A percentile compares a stretch with the other conserved stretches of the same genome.
These are phyloP conservation scores for Hippophae gyantsensis DNA, from an alignment of 306 rosid species.

Conservation along the genomic window DNA sequence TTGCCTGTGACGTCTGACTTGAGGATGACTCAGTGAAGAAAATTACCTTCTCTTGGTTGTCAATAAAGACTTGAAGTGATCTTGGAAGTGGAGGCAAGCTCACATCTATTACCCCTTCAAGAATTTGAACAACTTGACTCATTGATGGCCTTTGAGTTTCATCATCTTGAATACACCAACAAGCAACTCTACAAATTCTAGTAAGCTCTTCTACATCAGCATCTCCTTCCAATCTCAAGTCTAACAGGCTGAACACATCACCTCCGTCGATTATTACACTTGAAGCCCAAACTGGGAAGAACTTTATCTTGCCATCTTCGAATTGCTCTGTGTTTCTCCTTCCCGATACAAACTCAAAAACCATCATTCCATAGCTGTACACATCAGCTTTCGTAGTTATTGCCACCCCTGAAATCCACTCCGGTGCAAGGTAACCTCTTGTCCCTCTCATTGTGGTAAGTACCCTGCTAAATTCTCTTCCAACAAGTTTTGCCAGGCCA, in stretches of 20 bases:
- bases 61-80: slow-evolving; percentile 41
- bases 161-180: slow-evolving; percentile 85
- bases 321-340: slow-evolving; percentile 61
- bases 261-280: slow-evolving; percentile 29
- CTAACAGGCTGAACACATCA: slow-evolving; percentile 41
- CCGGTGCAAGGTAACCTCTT: slow-evolving; percentile 82
- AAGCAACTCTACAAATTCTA: slow-evolving; percentile 49
- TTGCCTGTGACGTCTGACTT: slow-evolving; percentile 32
- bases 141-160: slow-evolving; percentile 62
- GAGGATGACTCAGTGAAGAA: slow-evolving; percentile 61
- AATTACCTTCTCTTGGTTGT: slow-evolving; percentile 38
- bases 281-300: slow-evolving; percentile 58
- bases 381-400: slow-evolving; percentile 85
- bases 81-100: slow-evolving; percentile 56
- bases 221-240: slow-evolving; percentile 40
- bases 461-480: slow-evolving; percentile 79
- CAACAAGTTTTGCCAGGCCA: slow-evolving; percentile 84
- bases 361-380: slow-evolving; percentile 91
- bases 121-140: slow-evolving; percentile 79
- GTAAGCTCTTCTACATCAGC: slow-evolving; percentile 43
- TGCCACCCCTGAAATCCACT: slow-evolving; percentile 75
- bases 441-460: slow-evolving; percentile 95
- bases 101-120: slow-evolving; percentile 52
- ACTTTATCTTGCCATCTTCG: slow-evolving; percentile 42
- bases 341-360: slow-evolving; percentile 71